phyloP scores from a whole-genome alignment of 2,329 filamentous ascomycete species.

The Colletotrichum gloeosporioides region DNA sequence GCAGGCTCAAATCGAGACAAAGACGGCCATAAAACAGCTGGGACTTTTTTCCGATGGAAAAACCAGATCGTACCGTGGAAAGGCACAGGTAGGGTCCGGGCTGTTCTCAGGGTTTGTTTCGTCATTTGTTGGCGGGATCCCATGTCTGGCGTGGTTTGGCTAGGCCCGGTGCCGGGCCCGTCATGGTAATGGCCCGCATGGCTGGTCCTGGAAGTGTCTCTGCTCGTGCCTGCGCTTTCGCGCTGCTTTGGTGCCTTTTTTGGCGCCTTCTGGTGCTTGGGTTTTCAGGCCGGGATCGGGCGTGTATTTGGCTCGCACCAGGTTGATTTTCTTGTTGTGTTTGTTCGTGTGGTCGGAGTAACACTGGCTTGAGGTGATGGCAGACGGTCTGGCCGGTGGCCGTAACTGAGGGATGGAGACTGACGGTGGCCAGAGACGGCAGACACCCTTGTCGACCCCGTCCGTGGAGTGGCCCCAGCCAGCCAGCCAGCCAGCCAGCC shows the following conservation, averaged over 20 bases:
- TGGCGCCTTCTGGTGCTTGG: not conserved
- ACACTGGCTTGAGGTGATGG: not conserved
- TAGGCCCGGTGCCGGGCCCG: not conserved
- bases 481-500: not conserved
- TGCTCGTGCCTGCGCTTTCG: not conserved
- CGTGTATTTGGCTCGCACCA: not conserved
- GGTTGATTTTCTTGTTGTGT: not conserved
- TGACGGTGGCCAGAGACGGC: not conserved
- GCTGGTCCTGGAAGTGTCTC: slow-evolving; percentile 7
- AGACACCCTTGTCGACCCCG: slow-evolving; percentile 12
- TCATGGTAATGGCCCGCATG: slow-evolving; percentile 11
- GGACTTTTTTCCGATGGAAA: not conserved
- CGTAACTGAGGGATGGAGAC: not conserved
- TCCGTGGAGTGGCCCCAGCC: slow-evolving; percentile 5
- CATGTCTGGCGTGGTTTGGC: slow-evolving; percentile 12
- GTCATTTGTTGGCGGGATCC: slow-evolving; percentile 17
- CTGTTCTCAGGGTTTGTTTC: slow-evolving; percentile 17
- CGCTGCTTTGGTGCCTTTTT: not conserved
- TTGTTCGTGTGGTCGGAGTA: not conserved
- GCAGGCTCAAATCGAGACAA: not conserved
- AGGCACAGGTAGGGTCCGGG: slow-evolving; percentile 1
- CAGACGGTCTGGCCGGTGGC: not conserved
- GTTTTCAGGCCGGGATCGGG: not conserved
- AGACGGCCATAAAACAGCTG: not conserved
- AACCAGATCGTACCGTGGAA: not conserved